A percentile compares a stretch with the other conserved stretches of the same genome.
These are phyloP conservation scores for Iberis pinnata DNA, from an alignment of 345 rosid genomes.

Conservation along the genomic window DNA sequence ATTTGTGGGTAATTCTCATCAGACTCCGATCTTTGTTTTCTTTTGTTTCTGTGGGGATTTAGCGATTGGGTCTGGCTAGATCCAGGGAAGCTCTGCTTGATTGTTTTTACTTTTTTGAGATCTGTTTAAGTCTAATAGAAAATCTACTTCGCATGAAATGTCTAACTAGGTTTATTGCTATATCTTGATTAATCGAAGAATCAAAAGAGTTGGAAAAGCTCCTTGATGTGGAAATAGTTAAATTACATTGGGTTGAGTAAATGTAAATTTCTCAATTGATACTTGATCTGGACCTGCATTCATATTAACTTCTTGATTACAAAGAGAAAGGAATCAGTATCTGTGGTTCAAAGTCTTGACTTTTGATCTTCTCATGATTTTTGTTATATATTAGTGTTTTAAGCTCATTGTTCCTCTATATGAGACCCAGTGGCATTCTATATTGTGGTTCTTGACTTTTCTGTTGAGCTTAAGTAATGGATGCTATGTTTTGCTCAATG, in stretches of 20 bases:
- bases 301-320: not conserved
- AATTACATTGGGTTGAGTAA: not conserved
- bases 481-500: not conserved
- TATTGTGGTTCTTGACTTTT: not conserved
- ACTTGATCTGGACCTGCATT: no score
- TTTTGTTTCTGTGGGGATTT: conserved; percentile 23
- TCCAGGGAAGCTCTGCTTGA: conserved; percentile 31
- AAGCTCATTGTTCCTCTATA: not conserved
- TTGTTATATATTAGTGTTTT: not conserved
- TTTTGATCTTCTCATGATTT: not conserved
- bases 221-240: conserved; percentile 9
- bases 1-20: not conserved
- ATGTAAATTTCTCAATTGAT: conserved; percentile 3
- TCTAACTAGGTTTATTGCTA: not conserved
- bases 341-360: not conserved
- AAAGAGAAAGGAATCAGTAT: no score
- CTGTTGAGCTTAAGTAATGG: not conserved
- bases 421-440: not conserved
- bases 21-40: no score
- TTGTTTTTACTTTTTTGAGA: conserved; percentile 33
- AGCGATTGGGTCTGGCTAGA: conserved; percentile 30
- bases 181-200: not conserved
- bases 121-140: conserved; percentile 23
- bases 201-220: not conserved
- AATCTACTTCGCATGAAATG: no score